phyloP scores from a whole-genome alignment of 2,329 filamentous ascomycete species.

The Colletotrichum sp. region DNA sequence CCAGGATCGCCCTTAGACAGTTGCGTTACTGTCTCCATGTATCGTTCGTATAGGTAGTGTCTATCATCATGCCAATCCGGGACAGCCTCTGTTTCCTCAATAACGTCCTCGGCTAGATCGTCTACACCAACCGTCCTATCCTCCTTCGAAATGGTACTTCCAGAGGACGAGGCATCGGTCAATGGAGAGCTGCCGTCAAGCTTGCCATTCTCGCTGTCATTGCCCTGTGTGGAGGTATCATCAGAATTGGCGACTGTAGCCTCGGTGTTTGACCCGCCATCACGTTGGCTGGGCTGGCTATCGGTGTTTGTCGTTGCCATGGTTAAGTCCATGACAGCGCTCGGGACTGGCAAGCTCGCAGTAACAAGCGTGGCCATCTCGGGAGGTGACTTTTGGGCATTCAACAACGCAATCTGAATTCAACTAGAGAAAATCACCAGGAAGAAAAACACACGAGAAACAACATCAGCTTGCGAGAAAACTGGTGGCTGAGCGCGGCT shows the following conservation, averaged over 20 bases:
- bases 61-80: background rate
- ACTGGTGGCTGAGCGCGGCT: background rate
- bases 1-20: background rate
- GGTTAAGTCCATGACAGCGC: background rate
- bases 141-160: background rate
- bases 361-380: background rate
- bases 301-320: background rate
- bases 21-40: background rate
- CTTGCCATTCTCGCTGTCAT: background rate
- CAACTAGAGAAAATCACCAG: background rate
- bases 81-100: background rate
- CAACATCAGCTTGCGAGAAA: background rate
- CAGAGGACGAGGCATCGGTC: background rate
- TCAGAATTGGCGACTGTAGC: background rate
- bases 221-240: background rate
- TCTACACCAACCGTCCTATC: background rate
- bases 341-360: background rate
- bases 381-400: background rate
- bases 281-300: background rate
- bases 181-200: background rate
- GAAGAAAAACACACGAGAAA: background rate
- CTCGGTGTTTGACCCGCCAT: background rate
- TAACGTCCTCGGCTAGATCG: background rate
- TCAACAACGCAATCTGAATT: background rate
- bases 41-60: background rate